Conservation (phyloP, 1,284 basidiomycete genomes). For the Austroboletus rostrupii region DNA sequence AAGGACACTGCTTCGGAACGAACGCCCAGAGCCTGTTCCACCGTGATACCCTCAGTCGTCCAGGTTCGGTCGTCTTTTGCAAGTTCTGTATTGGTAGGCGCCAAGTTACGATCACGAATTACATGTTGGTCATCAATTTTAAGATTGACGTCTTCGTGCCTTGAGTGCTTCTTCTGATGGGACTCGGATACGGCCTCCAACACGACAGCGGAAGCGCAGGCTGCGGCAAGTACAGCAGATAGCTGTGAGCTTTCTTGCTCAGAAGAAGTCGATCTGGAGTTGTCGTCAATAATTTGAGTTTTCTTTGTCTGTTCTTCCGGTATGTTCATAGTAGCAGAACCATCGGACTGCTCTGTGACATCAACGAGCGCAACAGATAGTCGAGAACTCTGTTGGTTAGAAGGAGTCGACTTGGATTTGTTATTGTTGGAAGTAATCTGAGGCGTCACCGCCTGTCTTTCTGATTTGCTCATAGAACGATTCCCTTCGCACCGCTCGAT, state of each 20-base stretch:
- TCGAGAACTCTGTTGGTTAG: too few relatives aligned
- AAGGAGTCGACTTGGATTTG: too few relatives aligned
- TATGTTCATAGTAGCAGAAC: background rate
- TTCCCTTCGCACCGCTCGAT: too few relatives aligned
- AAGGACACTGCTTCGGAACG: background rate
- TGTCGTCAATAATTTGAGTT: background rate
- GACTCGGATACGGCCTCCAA: constrained; percentile 10
- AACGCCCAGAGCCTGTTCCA: background rate
- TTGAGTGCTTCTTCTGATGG: constrained; percentile 2
- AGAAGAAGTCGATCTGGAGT: background rate
- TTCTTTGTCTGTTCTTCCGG: background rate
- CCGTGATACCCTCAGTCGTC: background rate
- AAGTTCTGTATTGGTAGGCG: background rate
- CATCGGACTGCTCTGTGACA: background rate
- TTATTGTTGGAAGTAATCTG: too few relatives aligned
- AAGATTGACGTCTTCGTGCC: background rate
- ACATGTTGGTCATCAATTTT: background rate
- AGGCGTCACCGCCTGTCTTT: too few relatives aligned
- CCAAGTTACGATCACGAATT: background rate
- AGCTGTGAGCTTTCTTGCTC: constrained; percentile 10
- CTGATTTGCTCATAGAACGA: too few relatives aligned
- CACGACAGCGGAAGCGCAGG: constrained; percentile 9
- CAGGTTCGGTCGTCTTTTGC: background rate
- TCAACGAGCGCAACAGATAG: too few relatives aligned
- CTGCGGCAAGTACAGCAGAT: constrained; percentile 10